A percentile compares a stretch with the other conserved stretches of the same genome.
Conservation (phyloP, 805 yeast genomes). For the Saturnispora galanensis region DNA sequence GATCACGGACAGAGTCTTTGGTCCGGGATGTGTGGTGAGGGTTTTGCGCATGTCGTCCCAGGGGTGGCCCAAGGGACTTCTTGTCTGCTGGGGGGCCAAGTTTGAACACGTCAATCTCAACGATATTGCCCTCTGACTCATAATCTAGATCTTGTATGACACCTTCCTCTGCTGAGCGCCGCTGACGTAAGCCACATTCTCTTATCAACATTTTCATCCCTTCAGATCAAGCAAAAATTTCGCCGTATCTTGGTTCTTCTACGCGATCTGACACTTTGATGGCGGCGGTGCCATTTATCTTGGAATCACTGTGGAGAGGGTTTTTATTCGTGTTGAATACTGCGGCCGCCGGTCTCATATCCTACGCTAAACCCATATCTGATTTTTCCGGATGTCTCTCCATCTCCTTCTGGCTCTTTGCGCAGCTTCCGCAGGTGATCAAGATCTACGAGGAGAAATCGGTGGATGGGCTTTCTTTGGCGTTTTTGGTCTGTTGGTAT, state of each 20-base stretch:
- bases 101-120: constrained; percentile 20
- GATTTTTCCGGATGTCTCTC: constrained; percentile 30
- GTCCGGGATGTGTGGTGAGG: constrained; percentile 17
- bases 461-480: constrained; percentile 57
- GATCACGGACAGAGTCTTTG: constrained; percentile 37
- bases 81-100: constrained; percentile 51
- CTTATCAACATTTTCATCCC: no score
- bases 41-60: constrained; percentile 11
- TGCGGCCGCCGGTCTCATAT: no score
- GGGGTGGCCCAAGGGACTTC: constrained; percentile 42
- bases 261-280: no score
- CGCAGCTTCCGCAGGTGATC: constrained; percentile 63
- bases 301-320: no score
- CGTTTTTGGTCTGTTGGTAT: constrained; percentile 55
- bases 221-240: no score
- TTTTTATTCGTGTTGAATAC: no score
- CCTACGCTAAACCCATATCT: constrained; percentile 19
- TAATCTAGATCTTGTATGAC: background rate
- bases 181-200: background rate
- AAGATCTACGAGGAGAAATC: constrained; percentile 49
- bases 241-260: no score
- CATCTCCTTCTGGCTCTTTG: constrained; percentile 56
- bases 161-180: no score
- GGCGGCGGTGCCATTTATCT: no score
- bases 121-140: background rate